Percentiles rank a stretch among this genome's conserved stretches.
phyloP scores from a whole-genome alignment of 768 basidiomycete genomes.

The Suillus spraguei region DNA sequence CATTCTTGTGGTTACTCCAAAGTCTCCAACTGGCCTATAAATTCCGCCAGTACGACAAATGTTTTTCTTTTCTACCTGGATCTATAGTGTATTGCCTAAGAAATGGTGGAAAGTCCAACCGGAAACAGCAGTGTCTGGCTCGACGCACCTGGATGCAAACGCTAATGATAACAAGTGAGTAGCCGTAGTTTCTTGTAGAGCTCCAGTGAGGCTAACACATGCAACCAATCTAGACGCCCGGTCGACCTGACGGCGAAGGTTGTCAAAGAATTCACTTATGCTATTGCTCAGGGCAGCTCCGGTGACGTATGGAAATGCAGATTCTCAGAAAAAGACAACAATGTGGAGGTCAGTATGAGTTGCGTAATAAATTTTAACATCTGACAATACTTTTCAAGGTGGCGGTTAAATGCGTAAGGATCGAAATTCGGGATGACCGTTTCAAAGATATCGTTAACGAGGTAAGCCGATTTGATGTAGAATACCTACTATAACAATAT shows the following conservation, averaged over 20 bases:
- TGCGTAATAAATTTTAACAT: neutral
- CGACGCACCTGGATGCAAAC: neutral
- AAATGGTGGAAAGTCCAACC: neutral
- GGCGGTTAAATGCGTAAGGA: slow-evolving; percentile 30
- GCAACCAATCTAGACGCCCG: neutral
- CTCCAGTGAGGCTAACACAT: neutral
- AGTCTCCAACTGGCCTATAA: neutral
- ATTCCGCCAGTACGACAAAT: neutral
- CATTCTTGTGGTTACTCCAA: neutral
- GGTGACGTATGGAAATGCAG: slow-evolving; percentile 28
- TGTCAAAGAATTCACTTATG: slow-evolving; percentile 21
- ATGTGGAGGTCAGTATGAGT: slow-evolving; percentile 22
- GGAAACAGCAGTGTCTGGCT: neutral
- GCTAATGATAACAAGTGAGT: neutral
- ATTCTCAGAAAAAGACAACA: slow-evolving; percentile 19
- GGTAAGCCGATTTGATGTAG: slow-evolving; percentile 7
- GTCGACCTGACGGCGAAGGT: slow-evolving; percentile 20
- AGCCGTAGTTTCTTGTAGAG: neutral
- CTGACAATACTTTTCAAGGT: slow-evolving; percentile 17
- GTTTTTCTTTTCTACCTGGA: neutral
- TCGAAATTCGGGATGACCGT: slow-evolving; percentile 14
- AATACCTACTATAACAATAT: neutral
- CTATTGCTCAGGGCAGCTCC: slow-evolving; percentile 25
- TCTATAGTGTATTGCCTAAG: neutral
- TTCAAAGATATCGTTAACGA: slow-evolving; percentile 17